Percentiles rank a stretch among this genome's conserved stretches.
Evolutionary conservation across 805 yeast genomes (phyloP).

Genomic region (Teunomyces pallodes): DNA sequence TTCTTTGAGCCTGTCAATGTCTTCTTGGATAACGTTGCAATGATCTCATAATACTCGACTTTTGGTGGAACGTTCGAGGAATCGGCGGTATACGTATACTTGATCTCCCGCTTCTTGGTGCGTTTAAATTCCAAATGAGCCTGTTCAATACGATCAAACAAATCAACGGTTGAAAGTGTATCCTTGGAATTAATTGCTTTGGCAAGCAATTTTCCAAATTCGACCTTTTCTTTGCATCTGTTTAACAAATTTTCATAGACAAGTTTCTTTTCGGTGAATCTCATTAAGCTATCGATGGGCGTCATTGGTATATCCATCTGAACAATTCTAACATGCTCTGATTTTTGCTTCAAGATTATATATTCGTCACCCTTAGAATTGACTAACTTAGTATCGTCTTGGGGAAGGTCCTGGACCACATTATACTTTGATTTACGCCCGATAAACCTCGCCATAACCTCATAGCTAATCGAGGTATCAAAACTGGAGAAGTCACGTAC

Average conservation of each 20-base stretch:
- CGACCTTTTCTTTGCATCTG: conserved; percentile 28
- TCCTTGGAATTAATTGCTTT: conserved; percentile 7
- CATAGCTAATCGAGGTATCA: conserved; percentile 29
- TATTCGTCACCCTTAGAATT: conserved; percentile 39
- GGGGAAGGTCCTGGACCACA: conserved; percentile 13
- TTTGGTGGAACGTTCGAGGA: conserved; percentile 9
- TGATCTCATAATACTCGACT: neutral
- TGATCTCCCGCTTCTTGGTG: conserved; percentile 3
- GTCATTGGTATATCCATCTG: conserved; percentile 16
- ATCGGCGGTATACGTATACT: conserved; percentile 18
- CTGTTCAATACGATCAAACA: conserved; percentile 8
- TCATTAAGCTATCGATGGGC: conserved; percentile 15
- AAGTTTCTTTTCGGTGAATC: conserved; percentile 18
- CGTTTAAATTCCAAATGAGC: conserved; percentile 15
- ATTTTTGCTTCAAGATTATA: conserved; percentile 33
- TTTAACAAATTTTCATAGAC: conserved; percentile 22
- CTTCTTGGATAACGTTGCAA: conserved; percentile 11
- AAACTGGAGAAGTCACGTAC: conserved; percentile 28
- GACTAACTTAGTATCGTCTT: conserved; percentile 22
- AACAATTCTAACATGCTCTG: conserved; percentile 25
- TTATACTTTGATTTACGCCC: conserved; percentile 36
- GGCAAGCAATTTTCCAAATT: conserved; percentile 20
- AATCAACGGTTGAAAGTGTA: conserved; percentile 8
- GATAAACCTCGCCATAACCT: conserved; percentile 35
- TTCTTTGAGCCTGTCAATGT: conserved; percentile 11